These are phyloP conservation scores for Parsonsia alboflavescens DNA, from an alignment of 257 asterid species.

Conservation along the genomic window DNA sequence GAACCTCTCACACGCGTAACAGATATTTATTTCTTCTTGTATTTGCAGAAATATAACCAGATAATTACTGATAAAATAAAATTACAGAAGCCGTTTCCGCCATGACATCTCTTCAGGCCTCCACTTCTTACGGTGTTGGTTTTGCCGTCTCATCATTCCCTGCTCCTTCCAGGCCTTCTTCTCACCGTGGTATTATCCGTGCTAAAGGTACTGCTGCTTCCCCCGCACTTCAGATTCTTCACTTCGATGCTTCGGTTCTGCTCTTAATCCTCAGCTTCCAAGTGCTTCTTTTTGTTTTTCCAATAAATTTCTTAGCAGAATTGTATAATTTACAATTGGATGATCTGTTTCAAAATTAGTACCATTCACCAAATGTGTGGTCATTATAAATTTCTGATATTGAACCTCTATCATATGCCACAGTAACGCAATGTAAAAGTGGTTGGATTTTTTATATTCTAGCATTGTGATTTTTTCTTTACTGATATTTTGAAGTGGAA, in stretches of 20 bases:
- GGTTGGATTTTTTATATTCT: not conserved
- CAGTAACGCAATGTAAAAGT: not conserved
- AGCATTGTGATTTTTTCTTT: not conserved
- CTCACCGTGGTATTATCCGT: conserved; percentile 33
- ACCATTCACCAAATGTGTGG: not conserved
- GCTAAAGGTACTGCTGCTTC: conserved; percentile 44
- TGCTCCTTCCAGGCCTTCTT: conserved; percentile 37
- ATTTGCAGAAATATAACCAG: not conserved
- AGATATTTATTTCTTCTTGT: not conserved
- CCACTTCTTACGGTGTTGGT: conserved; percentile 66
- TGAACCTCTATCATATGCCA: not conserved
- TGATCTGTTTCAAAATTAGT: not conserved
- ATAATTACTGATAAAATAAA: not conserved
- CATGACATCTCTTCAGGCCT: conserved; percentile 81
- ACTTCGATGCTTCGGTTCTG: not conserved
- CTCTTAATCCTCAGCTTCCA: not conserved
- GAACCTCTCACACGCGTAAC: not conserved
- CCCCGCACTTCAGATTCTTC: not conserved
- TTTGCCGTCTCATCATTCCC: conserved; percentile 46
- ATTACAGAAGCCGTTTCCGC: conserved; percentile 18
- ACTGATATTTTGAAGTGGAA: conserved; percentile 41
- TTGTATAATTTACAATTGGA: not conserved
- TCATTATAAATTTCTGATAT: not conserved
- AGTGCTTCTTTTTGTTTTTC: not conserved
- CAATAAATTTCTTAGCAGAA: not conserved